Evolutionary conservation across 2,329 filamentous ascomycete genomes (phyloP), one percentile per base, ranked within the genome.

Genomic region (Phialophora verrucosa): DNA sequence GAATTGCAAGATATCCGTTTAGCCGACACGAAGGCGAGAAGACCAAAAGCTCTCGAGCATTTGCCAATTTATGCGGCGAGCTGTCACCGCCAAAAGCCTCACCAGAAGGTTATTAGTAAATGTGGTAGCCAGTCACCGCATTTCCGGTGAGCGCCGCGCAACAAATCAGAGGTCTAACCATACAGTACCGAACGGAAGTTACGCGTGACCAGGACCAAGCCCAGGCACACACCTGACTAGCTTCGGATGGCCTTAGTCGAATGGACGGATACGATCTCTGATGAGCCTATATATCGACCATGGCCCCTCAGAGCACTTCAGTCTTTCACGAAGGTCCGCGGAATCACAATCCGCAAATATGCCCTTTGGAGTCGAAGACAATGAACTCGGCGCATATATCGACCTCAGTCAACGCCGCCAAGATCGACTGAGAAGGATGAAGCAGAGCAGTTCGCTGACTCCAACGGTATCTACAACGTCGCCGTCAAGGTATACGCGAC

Each of bases 1-100:
- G 51, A 61, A 66, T 12, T 63, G 59, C 47, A 68, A 60, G 12
- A 49, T 63, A 10, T 62, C 69, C 49, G 64, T 73, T 47, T 73
- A 53, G 27, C 14, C 23, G 20, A 25, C 38, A 44, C 20, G n/a
- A n/a, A 53, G 2, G 20, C 5, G 25, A 12, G 7, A 42, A 7
- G 49, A 12, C 27, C 17, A 32, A 8, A 55, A 55, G 2, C 4
- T n/a, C 4, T 53, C 49, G 14, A 23, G 11, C 23, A 53, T 11
- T 17, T 51, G 49, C 25, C 23, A 27, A 17, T 25, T 50, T 23
- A 51, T 51, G 49, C 23, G 49, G 20, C 49, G 20, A 6, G 23
- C 25, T 14, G 49, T 8, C 38, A 44, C 38, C 38, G 17, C 38
- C 38, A 44, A 20, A 44, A 42, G 6, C 6, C 17, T 8, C 38